Conservation (phyloP, 495 filamentous ascomycete genomes). For the Talaromyces thailandensis region DNA sequence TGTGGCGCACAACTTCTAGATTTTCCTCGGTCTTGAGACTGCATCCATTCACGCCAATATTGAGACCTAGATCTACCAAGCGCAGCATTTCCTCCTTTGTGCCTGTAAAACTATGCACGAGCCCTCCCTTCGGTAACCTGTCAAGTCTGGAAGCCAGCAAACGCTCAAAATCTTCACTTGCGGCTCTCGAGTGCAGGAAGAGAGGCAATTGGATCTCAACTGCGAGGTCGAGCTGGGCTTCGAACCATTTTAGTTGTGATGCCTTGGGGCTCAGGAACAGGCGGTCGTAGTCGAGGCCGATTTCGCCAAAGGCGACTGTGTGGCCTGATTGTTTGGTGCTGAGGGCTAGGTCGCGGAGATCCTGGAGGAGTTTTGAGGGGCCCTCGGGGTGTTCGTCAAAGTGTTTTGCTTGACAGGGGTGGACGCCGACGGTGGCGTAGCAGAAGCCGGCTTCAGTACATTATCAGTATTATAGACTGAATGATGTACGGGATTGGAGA, state of each 20-base stretch:
- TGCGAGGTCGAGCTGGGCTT: conserved; percentile 68
- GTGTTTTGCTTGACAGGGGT: conserved; percentile 71
- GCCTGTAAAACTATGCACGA: conserved; percentile 90
- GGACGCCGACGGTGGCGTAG: conserved; percentile 85
- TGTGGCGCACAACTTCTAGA: conserved; percentile 64
- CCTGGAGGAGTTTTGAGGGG: conserved; percentile 46
- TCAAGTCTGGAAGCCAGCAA: conserved; percentile 44
- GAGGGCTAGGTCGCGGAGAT: conserved; percentile 49
- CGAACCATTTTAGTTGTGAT: conserved; percentile 77
- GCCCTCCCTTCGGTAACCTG: conserved; percentile 56
- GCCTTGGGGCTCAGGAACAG: conserved; percentile 68
- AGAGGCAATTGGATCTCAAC: conserved; percentile 71
- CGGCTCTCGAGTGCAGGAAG: conserved; percentile 84
- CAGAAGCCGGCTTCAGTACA: conserved; percentile 62
- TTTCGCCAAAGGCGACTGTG: conserved; percentile 82
- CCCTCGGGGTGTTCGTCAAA: conserved; percentile 53
- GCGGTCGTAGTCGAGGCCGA: conserved; percentile 93
- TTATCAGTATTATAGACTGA: conserved; percentile 4
- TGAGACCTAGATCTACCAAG: conserved; percentile 64
- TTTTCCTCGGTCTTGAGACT: conserved; percentile 90
- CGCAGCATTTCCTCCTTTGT: conserved; percentile 72
- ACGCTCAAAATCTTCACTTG: conserved; percentile 69
- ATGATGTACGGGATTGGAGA: background rate
- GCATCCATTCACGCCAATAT: conserved; percentile 86
- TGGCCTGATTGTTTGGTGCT: conserved; percentile 37